A percentile compares a stretch with the other conserved stretches of the same genome.
phyloP scores from a whole-genome alignment of 805 yeast genomes.

The Saccharomyces mikatae region DNA sequence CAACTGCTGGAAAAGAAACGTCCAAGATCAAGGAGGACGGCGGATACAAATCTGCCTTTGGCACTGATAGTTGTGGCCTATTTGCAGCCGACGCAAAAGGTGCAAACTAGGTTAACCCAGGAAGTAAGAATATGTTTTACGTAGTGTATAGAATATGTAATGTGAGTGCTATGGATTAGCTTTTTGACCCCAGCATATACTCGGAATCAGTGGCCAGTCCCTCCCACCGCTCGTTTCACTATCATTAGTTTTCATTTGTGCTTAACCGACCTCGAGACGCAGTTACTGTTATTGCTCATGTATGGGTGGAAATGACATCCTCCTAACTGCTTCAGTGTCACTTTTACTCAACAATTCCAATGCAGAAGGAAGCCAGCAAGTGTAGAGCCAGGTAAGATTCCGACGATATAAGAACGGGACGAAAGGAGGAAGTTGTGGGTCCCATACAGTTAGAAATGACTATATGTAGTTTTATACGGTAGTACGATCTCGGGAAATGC shows the following conservation, averaged over 20 bases:
- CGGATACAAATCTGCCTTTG: background rate
- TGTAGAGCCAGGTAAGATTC: background rate
- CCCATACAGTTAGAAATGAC: background rate
- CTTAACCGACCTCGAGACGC: background rate
- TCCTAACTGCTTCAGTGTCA: background rate
- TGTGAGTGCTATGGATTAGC: background rate
- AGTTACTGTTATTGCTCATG: background rate
- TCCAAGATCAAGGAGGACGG: background rate
- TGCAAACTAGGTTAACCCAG: background rate
- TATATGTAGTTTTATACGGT: background rate
- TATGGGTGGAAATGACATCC: background rate
- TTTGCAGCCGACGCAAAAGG: background rate
- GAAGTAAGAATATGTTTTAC: background rate
- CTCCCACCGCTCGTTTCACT: background rate
- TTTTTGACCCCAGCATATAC: background rate
- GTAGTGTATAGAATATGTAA: background rate
- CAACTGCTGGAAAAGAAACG: background rate
- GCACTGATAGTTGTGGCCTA: background rate
- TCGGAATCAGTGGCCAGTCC: background rate
- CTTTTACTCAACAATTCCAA: background rate
- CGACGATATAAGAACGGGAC: background rate
- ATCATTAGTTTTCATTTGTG: background rate
- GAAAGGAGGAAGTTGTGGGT: background rate
- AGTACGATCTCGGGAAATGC: background rate
- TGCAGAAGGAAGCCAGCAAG: background rate